These are phyloP conservation scores for Rhodotorula glutinis DNA, from an alignment of 1,284 basidiomycete species.

Conservation along the genomic window DNA sequence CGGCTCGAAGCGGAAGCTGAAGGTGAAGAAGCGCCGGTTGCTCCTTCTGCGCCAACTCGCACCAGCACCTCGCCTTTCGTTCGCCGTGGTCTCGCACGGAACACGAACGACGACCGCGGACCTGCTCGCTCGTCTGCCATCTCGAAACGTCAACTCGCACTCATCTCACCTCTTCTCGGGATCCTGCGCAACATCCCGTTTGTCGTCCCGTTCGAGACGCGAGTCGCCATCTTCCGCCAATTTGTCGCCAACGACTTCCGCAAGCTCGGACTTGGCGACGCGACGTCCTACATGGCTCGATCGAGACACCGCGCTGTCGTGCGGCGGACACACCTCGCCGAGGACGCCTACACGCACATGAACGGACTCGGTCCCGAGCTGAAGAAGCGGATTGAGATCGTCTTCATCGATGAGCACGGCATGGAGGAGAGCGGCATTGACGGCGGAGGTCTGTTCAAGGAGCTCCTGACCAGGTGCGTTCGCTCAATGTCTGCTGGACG, in stretches of 20 bases:
- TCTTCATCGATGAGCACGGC: conserved; percentile 86
- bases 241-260: conserved; percentile 66
- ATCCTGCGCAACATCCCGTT: conserved; percentile 96
- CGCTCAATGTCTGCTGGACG: not conserved
- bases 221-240: conserved; percentile 81
- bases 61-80: not conserved
- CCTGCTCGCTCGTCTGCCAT: not conserved
- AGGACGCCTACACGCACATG: conserved; percentile 52
- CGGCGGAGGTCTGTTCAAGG: conserved; percentile 96
- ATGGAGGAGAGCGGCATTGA: conserved; percentile 86
- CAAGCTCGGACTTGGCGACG: conserved; percentile 19
- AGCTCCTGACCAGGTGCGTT: conserved; percentile 74
- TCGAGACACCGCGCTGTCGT: conserved; percentile 45
- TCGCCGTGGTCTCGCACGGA: not conserved
- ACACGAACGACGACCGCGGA: not conserved
- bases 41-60: conserved; percentile 1
- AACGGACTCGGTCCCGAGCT: conserved; percentile 64
- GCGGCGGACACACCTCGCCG: conserved; percentile 70
- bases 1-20: conserved; percentile 46
- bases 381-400: conserved; percentile 77
- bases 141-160: conserved; percentile 65
- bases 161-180: conserved; percentile 77
- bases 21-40: conserved; percentile 25
- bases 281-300: conserved; percentile 9
- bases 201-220: conserved; percentile 85